Percentiles rank a stretch among this genome's conserved stretches.
Conservation (phyloP, 225 moss, liverwort and hornwort genomes). For the Sphagnum tenellum region DNA sequence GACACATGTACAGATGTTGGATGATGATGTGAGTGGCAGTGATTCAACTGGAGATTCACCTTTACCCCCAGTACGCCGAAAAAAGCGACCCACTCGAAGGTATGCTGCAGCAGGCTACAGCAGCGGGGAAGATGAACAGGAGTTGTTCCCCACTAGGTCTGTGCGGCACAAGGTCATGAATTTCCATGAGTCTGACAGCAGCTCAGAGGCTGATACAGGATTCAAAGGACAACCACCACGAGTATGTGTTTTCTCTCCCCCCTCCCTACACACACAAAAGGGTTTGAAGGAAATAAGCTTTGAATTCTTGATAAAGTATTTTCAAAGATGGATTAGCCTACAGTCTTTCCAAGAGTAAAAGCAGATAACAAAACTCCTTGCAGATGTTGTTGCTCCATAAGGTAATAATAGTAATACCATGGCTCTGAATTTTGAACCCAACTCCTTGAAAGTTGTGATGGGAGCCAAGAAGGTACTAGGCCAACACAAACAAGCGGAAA, state of each 20-base stretch:
- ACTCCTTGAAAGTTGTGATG: slow-evolving; percentile 20
- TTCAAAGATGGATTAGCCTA: too few relatives aligned
- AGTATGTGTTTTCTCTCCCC: slow-evolving; percentile 9
- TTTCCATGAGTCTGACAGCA: slow-evolving; percentile 37
- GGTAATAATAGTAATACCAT: too few relatives aligned
- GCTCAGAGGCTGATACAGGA: slow-evolving; percentile 27
- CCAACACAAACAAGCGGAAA: slow-evolving; percentile 38
- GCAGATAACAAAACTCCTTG: too few relatives aligned
- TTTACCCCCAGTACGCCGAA: slow-evolving; percentile 38
- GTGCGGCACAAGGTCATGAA: slow-evolving; percentile 27
- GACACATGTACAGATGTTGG: slow-evolving; percentile 11
- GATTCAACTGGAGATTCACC: slow-evolving; percentile 27
- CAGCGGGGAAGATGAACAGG: slow-evolving; percentile 31
- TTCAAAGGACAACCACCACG: slow-evolving; percentile 10
- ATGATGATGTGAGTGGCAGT: slow-evolving; percentile 14
- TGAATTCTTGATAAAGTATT: too few relatives aligned
- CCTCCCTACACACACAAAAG: too few relatives aligned
- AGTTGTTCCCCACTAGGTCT: slow-evolving; percentile 11
- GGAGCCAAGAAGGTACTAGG: slow-evolving; percentile 30
- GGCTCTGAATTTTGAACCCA: not conserved
- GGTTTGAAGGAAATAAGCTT: too few relatives aligned
- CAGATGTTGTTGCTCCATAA: too few relatives aligned
- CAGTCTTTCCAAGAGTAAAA: too few relatives aligned
- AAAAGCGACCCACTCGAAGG: slow-evolving; percentile 23
- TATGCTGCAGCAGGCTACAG: slow-evolving; percentile 12